A percentile compares a stretch with the other conserved stretches of the same genome.
Conservation (phyloP, 768 basidiomycete species). For the Mycena venus region DNA sequence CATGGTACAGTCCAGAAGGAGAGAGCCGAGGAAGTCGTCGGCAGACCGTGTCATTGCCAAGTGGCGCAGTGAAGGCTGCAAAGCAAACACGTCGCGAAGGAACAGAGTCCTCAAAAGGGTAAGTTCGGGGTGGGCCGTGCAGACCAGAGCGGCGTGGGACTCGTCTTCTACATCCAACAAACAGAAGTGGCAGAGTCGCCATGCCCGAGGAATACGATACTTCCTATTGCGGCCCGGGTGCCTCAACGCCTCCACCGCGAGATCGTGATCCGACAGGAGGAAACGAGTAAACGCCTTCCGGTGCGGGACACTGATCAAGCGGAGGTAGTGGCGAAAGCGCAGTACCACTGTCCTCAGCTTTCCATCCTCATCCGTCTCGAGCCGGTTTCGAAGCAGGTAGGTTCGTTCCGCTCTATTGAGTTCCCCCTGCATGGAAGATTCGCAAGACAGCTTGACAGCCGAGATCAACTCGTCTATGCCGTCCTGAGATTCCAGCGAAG, state of each 20-base stretch:
- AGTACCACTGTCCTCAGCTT: not conserved
- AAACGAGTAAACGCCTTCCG: constrained; percentile 18
- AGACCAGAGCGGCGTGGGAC: not conserved
- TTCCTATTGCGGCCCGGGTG: not conserved
- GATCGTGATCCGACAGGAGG: constrained; percentile 7
- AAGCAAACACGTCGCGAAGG: not conserved
- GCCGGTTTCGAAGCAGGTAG: not conserved
- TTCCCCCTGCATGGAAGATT: not conserved
- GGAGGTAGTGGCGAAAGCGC: constrained; percentile 17
- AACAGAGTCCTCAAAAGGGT: not conserved
- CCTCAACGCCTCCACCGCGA: constrained; percentile 9
- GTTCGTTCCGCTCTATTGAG: constrained; percentile 4
- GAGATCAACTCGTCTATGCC: not conserved
- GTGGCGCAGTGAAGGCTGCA: not conserved
- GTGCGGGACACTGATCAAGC: constrained; percentile 1
- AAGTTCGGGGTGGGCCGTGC: not conserved
- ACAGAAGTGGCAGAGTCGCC: not conserved
- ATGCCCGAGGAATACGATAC: not conserved
- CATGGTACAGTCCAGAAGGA: not conserved
- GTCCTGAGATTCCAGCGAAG: not conserved
- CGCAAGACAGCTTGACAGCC: not conserved
- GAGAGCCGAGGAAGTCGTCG: not conserved
- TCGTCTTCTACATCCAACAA: not conserved
- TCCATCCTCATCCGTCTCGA: not conserved
- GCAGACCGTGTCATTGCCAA: not conserved